Base-by-base conservation (phyloP, 2,329 filamentous ascomycete genomes). In the Penicillium frequentans region DNA sequence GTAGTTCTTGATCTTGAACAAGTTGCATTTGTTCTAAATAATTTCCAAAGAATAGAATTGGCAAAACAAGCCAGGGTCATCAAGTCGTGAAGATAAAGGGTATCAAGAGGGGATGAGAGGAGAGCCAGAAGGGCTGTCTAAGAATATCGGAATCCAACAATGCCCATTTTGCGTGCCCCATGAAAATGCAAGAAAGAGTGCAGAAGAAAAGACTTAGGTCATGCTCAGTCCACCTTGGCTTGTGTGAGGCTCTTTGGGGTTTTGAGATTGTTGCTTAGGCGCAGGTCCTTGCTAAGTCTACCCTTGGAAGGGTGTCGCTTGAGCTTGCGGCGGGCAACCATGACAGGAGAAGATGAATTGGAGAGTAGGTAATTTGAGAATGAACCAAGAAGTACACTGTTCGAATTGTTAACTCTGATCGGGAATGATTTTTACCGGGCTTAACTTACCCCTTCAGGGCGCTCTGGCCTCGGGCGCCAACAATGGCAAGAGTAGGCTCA, bases 331-430 rank as follows among this genome's bases (percentile, higher is more conserved):
- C 95, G 83, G 8, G 95, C 95, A 35, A 98, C 95, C 95, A 99
- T 99, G 58, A 99, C 95, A 0, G 95, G 95, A 16, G 96, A 92
- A 2, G 91, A 96, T 62, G 91, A 96, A 78, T 98, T 98, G 37
- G 92, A 96, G 31, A 99, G 93, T 8, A 99, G 82, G 70, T 99
- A 99, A 72, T 98, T 98, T 59, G 91, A 96, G 75, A 99, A 98
- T 0, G 93, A 97, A 26, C 95, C 95, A 29, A 99, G 83, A 59
- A 99, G 88, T 23, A 97, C 93, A 70, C 93, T 96, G 66, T 21
- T 43, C 33, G 14, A 14, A n/a, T 24, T 16, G 48, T 64, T 52
- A 67, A 58, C 16, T 49, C 43, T 52, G 24, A 16, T 4, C 7
- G 9, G 5, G 23, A 5, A 10, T 11, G 1, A 23, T 14, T 42